Base-by-base conservation (phyloP, 768 basidiomycete genomes). In the Macrocybe gigantea region DNA sequence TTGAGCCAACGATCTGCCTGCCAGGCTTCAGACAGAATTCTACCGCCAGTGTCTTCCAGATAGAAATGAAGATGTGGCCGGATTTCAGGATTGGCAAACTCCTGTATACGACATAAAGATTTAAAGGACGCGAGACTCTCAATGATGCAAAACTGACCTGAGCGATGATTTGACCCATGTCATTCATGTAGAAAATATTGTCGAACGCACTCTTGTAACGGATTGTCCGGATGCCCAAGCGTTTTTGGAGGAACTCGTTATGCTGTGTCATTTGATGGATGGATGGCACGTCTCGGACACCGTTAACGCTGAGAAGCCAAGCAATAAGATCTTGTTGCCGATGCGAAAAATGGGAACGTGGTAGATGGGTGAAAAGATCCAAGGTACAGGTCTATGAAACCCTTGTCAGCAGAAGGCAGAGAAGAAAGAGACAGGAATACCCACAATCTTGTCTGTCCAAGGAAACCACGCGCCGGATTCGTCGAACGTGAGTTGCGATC, bases 11-110 rank as follows among this genome's bases (percentile, higher is more conserved):
- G 49, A 5, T 38, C 13, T 0, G 54, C 55, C 43, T 63, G 22
- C 22, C 54, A 1, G 39, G 34, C 59, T 57, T 12, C 22, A 22
- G 22, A 22, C 22, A 22, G 22, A 22, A 22, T 22, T 22, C 22
- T 22, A 22, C 22, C 22, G 22, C 22, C 22, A 22, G 44, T 42
- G 46, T 65, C 64, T 48, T 65, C 64, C 8, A 64, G 64, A 44
- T 61, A 58, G 41, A 60, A 59, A 5, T 29, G 15, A 0, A 67
- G 51, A 40, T 64, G 55, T 0, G 51, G 48, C 9, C 56, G 56
- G 5, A 67, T 59, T 32, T 30, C 33, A 1, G 63, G 63, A 43
- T 67, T 67, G 1, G 65, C 53, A 58, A 66, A 62, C 56, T 67
- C 65, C 65, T 67, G 34, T 30, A 35, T 7, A 7, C 22, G 33